phyloP scores from a whole-genome alignment of 148 eudicot species.

The Silene conica region DNA sequence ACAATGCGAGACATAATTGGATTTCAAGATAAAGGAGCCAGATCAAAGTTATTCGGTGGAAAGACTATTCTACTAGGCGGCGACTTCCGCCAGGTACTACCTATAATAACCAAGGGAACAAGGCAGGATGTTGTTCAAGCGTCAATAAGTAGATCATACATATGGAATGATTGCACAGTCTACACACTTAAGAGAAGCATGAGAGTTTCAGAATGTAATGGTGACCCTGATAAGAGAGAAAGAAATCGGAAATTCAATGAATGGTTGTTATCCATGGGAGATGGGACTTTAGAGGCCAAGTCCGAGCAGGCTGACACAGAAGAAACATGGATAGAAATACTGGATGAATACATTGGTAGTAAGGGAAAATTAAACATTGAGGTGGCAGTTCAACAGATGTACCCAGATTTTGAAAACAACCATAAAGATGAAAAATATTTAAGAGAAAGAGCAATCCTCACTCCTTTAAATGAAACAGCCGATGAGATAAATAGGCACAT shows the following conservation, averaged over 20 bases:
- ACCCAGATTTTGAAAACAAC: no score
- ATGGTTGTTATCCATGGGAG: conserved; percentile 10
- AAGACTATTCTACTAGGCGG: conserved; percentile 4
- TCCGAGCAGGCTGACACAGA: background rate
- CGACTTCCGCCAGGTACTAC: conserved; percentile 2
- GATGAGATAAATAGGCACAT: no score
- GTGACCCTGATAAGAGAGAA: no score
- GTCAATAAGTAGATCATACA: background rate
- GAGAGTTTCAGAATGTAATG: no score
- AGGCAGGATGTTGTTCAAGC: background rate
- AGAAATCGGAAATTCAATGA: background rate
- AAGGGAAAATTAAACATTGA: background rate
- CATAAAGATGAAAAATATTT: no score
- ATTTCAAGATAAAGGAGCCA: no score
- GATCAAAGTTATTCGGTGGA: background rate
- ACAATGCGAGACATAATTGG: background rate
- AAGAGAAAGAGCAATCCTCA: no score
- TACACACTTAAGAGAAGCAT: no score
- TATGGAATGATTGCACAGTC: no score
- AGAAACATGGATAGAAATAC: conserved; percentile 8
- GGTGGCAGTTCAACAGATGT: no score
- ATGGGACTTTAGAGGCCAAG: background rate
- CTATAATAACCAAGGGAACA: background rate
- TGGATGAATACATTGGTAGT: background rate
- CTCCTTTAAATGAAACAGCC: no score